These are phyloP conservation scores for Smittium culicis DNA, from an alignment of 371 early-diverging fungal species.

Conservation along the genomic window DNA sequence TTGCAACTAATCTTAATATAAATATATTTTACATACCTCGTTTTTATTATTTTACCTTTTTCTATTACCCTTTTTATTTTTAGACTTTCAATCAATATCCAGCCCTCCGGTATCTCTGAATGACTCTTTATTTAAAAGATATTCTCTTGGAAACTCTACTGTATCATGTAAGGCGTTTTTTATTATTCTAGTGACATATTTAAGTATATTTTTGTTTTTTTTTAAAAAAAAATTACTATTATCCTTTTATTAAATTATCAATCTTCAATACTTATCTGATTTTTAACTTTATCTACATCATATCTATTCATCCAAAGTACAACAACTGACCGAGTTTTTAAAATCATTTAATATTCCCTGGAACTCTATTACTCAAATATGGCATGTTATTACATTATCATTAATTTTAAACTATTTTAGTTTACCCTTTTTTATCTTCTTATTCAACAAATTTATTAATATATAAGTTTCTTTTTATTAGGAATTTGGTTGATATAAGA, in stretches of 20 bases:
- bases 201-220: too few species aligned
- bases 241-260: not conserved
- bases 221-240: not conserved
- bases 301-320: not conserved
- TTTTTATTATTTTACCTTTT: not conserved
- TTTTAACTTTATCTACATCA: not conserved
- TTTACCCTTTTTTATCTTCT: too few species aligned
- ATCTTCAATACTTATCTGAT: too few species aligned
- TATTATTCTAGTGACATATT: too few species aligned
- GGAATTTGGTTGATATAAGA: not conserved
- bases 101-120: not conserved
- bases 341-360: not conserved
- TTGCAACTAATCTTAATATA: not conserved
- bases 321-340: not conserved
- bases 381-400: not conserved
- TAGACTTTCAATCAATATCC: too few species aligned
- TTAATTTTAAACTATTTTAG: too few species aligned
- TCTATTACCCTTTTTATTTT: not conserved
- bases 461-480: not conserved
- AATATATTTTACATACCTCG: not conserved
- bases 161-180: not conserved
- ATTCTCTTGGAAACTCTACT: not conserved
- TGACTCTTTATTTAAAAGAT: not conserved
- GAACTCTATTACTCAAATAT: not conserved
- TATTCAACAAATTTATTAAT: too few species aligned